Percentiles rank a stretch among this genome's conserved stretches.
Conservation (phyloP, 257 asterid genomes). For the Paulownia fortunei region DNA sequence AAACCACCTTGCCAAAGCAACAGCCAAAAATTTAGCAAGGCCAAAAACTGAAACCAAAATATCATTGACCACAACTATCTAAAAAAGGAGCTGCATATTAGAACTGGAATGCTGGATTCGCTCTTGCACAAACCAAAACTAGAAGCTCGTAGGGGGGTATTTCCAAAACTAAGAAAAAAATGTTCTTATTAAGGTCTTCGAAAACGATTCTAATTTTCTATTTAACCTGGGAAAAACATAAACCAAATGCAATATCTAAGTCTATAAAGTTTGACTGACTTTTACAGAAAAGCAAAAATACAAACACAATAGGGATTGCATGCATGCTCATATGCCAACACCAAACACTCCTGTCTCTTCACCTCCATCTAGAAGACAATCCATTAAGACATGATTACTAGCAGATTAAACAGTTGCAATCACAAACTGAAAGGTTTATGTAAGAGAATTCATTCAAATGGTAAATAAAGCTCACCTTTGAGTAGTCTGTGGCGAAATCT, state of each 20-base stretch:
- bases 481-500: constrained; percentile 72
- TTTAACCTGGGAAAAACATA: background rate
- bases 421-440: constrained; percentile 13
- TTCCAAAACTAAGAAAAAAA: background rate
- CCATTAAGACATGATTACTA: background rate
- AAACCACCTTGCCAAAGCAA: background rate
- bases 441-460: background rate
- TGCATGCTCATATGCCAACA: constrained; percentile 7
- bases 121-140: constrained; percentile 15
- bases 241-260: background rate
- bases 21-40: background rate
- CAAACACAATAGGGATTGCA: background rate
- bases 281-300: background rate
- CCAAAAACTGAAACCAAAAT: background rate
- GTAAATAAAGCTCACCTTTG: constrained; percentile 60
- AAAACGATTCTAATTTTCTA: constrained; percentile 6
- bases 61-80: constrained; percentile 18
- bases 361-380: constrained; percentile 1
- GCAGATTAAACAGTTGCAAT: constrained; percentile 9
- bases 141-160: background rate
- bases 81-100: background rate
- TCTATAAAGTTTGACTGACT: background rate
- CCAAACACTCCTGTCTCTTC: background rate
- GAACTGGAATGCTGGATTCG: background rate
- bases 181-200: background rate